phyloP scores from a whole-genome alignment of 2,329 filamentous ascomycete species.

The Cercospora citrullina region DNA sequence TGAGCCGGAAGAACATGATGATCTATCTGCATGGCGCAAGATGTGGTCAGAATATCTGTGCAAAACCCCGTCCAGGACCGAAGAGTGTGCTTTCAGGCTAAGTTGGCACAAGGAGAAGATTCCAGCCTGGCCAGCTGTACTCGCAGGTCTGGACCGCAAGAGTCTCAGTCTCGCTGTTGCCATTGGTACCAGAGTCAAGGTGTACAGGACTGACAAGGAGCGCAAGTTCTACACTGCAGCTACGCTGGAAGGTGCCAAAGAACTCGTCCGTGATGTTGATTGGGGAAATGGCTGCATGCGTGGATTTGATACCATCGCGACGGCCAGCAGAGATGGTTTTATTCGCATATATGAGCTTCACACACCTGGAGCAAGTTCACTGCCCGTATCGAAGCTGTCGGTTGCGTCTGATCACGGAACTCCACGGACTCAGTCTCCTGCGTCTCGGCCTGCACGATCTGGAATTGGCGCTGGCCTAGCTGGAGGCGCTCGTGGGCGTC shows the following conservation, averaged over 20 bases:
- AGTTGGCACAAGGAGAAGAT: slow-evolving; percentile 86
- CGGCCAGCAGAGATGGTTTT: slow-evolving; percentile 87
- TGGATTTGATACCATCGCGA: slow-evolving; percentile 86
- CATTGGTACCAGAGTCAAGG: slow-evolving; percentile 76
- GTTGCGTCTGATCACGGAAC: slow-evolving; percentile 16
- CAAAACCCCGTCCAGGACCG: slow-evolving; percentile 69
- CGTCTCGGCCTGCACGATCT: slow-evolving; percentile 36
- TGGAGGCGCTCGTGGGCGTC: slow-evolving; percentile 50
- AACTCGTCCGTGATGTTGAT: slow-evolving; percentile 76
- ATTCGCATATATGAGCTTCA: slow-evolving; percentile 84
- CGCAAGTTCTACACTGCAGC: slow-evolving; percentile 84
- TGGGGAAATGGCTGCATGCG: slow-evolving; percentile 92
- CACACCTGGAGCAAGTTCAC: slow-evolving; percentile 48
- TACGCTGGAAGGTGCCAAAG: slow-evolving; percentile 70
- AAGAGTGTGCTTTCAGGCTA: slow-evolving; percentile 83
- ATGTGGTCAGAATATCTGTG: slow-evolving; percentile 77
- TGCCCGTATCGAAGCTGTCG: slow-evolving; percentile 22
- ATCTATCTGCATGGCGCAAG: slow-evolving; percentile 70
- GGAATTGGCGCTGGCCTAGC: slow-evolving; percentile 57
- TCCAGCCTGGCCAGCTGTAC: slow-evolving; percentile 72
- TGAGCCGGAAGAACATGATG: slow-evolving; percentile 83
- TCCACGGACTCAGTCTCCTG: slow-evolving; percentile 22
- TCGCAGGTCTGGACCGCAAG: slow-evolving; percentile 78
- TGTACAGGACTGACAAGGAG: slow-evolving; percentile 74
- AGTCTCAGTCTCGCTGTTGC: slow-evolving; percentile 80